Base-by-base conservation (phyloP, 805 yeast genomes). In the Wickerhamiella australiensis region DNA sequence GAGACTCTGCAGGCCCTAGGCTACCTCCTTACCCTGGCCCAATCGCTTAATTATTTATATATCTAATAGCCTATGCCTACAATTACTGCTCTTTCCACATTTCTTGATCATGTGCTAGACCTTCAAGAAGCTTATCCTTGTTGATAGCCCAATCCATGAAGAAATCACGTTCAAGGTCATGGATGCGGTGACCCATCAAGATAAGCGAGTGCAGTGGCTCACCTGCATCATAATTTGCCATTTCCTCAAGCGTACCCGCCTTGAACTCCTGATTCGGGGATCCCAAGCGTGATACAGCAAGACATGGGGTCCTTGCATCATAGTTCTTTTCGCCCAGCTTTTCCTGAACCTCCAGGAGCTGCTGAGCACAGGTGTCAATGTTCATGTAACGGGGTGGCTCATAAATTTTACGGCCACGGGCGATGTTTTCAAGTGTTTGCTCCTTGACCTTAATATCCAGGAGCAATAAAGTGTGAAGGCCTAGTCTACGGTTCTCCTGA, bases 361-460 rank as follows among this genome's bases (percentile, higher is more conserved):
- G 97, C 52, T 75, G 73, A 36, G 95, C 88, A 53, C 96, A 95
- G 44, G 94, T 85, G 48, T 81, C 77, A 55, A 92, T 87, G 54
- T 79, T 76, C 98, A 90, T 90, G 68, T 87, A 90, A 63, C 98
- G 75, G 46, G 98, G 98, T 31, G 97, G 97, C 65, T 90, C 98
- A 63, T 85, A 90, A 33, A 90, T 85, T 44, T 82, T 69, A 65
- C 92, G 77, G 1, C 97, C 97, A 53, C 95, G 76, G 43, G 95
- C 94, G 79, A 90, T 77, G 63, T 88, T 90, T 61, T 88, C 95
- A 54, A 87, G 75, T 62, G 94, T 85, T 67, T 92, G 98, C 65
- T 90, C 98, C 66, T 92, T 92, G 42, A 90, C 98, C 65, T 90
- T 90, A 65, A 90, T 90, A 63, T 90, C 98, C 45, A 90, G 71